phyloP scores from a whole-genome alignment of 495 filamentous ascomycete genomes.

The Penicillium turbatum region DNA sequence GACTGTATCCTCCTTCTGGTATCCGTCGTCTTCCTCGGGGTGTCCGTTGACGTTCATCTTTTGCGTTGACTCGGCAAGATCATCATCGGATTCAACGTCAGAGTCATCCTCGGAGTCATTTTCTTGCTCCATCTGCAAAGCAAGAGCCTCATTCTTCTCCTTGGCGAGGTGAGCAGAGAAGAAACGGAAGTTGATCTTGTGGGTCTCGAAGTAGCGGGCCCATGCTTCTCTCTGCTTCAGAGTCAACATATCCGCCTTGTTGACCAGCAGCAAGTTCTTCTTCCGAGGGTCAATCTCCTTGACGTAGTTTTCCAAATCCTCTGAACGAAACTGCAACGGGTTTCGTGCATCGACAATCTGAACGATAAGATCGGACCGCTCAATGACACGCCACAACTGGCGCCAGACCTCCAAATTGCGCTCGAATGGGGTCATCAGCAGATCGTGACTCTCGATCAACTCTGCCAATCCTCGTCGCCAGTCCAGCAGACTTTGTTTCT shows the following conservation, averaged over 20 bases:
- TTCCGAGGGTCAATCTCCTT: slow-evolving; percentile 86
- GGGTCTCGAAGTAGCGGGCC: slow-evolving; percentile 81
- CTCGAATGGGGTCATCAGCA: slow-evolving; percentile 98
- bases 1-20: slow-evolving; percentile 21
- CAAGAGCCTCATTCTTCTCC: slow-evolving; percentile 70
- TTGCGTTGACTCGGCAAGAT: slow-evolving; percentile 35
- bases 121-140: slow-evolving; percentile 37
- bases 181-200: slow-evolving; percentile 83
- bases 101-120: slow-evolving; percentile 15
- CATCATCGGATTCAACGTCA: slow-evolving; percentile 40
- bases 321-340: slow-evolving; percentile 87
- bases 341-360: slow-evolving; percentile 99
- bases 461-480: slow-evolving; percentile 92
- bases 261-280: slow-evolving; percentile 88
- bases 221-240: slow-evolving; percentile 75
- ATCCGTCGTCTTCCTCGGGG: slow-evolving; percentile 32
- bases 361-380: slow-evolving; percentile 90
- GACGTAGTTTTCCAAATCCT: slow-evolving; percentile 91
- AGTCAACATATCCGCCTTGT: slow-evolving; percentile 99
- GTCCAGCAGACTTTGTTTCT: slow-evolving; percentile 75
- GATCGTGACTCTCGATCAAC: slow-evolving; percentile 84
- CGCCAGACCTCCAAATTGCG: slow-evolving; percentile 97
- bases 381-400: slow-evolving; percentile 97
- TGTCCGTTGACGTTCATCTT: slow-evolving; percentile 40
- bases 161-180: slow-evolving; percentile 93